phyloP scores from a whole-genome alignment of 2,329 filamentous ascomycete genomes.

The Bipolaris bicolor region DNA sequence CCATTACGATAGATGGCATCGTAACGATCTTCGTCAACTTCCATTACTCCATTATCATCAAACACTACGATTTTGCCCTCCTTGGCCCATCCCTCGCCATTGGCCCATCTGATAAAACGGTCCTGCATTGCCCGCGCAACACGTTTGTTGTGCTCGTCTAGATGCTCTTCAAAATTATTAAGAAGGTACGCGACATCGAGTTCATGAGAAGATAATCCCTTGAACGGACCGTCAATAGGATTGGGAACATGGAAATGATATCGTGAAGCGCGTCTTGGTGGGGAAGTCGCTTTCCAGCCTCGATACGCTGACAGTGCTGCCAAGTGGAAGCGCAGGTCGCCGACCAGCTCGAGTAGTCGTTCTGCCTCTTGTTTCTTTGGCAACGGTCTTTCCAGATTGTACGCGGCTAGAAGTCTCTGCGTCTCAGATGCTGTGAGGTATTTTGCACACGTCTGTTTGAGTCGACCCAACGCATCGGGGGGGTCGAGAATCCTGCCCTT shows the following conservation, averaged over 20 bases:
- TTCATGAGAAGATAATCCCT: constrained; percentile 36
- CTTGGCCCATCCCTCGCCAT: constrained; percentile 33
- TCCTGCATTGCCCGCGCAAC: constrained; percentile 30
- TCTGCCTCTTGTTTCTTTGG: constrained; percentile 32
- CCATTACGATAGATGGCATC: constrained; percentile 30
- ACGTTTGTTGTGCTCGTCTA: constrained; percentile 17
- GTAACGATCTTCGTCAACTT: constrained; percentile 28
- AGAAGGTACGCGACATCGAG: constrained; percentile 41
- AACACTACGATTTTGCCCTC: constrained; percentile 33
- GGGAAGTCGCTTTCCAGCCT: constrained; percentile 29
- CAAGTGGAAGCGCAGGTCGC: constrained; percentile 56
- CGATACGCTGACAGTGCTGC: constrained; percentile 49
- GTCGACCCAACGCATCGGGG: constrained; percentile 18
- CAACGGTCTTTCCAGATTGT: constrained; percentile 43
- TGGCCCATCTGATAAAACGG: constrained; percentile 31
- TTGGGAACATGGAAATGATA: constrained; percentile 43
- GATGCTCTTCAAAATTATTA: constrained; percentile 30
- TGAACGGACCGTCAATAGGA: constrained; percentile 32
- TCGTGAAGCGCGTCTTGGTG: constrained; percentile 14
- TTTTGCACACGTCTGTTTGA: constrained; percentile 23
- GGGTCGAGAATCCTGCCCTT: constrained; percentile 43
- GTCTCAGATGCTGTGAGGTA: constrained; percentile 30
- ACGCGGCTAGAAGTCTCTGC: constrained; percentile 37
- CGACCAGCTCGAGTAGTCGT: constrained; percentile 44
- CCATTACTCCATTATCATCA: constrained; percentile 13